Conservation (phyloP, 78 protist species). For the Dictyostelium citrinum region DNA sequence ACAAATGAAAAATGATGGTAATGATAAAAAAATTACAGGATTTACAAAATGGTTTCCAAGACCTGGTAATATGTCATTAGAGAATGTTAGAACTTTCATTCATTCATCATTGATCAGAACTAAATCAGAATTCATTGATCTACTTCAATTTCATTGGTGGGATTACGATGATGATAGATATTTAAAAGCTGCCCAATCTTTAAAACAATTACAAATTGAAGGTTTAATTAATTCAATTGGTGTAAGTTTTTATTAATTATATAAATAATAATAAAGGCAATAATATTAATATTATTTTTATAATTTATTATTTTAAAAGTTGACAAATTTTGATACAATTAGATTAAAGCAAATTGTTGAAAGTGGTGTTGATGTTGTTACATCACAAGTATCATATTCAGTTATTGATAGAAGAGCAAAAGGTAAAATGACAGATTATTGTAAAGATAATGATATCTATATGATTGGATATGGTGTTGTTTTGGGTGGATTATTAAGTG, state of each 20-base stretch:
- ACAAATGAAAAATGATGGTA: not conserved
- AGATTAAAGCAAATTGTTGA: slow-evolving; percentile 38
- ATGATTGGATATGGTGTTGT: slow-evolving; percentile 70
- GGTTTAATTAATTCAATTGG: slow-evolving; percentile 50
- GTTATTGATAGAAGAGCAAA: slow-evolving; percentile 45
- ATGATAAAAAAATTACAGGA: not conserved
- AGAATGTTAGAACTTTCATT: slow-evolving; percentile 1
- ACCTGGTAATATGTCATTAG: slow-evolving; percentile 45
- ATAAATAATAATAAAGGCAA: no score
- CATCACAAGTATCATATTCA: slow-evolving; percentile 45
- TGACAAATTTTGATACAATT: slow-evolving; percentile 59
- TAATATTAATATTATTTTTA: no score
- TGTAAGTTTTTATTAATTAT: not conserved
- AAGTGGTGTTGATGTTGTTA: not conserved
- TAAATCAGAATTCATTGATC: slow-evolving; percentile 22
- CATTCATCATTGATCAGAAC: slow-evolving; percentile 14
- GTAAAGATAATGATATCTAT: slow-evolving; percentile 30
- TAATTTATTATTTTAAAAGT: no score
- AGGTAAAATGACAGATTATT: slow-evolving; percentile 16
- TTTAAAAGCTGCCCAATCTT: slow-evolving; percentile 1
- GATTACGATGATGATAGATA: slow-evolving; percentile 70
- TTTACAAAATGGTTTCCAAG: slow-evolving; percentile 74
- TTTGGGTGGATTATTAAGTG: slow-evolving; percentile 66
- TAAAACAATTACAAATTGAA: slow-evolving; percentile 3
- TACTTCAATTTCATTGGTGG: slow-evolving; percentile 79